These are phyloP conservation scores for Pelargonium australe DNA, from an alignment of 441 rosid species.

Conservation along the genomic window DNA sequence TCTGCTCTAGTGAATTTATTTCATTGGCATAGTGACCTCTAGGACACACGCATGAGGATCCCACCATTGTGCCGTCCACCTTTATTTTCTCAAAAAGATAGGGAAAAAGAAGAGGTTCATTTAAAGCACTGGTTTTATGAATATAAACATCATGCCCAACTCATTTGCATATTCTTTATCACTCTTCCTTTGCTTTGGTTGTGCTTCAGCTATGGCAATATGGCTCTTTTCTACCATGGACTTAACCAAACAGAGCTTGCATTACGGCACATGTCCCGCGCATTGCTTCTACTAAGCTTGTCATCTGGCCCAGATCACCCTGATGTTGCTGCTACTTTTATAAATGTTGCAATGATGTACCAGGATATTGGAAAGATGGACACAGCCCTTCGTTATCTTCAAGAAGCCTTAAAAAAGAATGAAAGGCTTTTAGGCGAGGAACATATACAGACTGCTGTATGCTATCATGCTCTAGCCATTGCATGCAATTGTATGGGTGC, in stretches of 20 bases:
- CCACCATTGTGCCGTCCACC: too few relatives aligned
- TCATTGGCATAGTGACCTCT: too few relatives aligned
- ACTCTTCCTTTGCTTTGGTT: slow-evolving; percentile 18
- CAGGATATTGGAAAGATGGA: slow-evolving; percentile 97
- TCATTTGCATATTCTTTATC: neutral
- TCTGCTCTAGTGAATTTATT: too few relatives aligned
- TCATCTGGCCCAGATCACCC: slow-evolving; percentile 99
- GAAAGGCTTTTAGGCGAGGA: slow-evolving; percentile 93
- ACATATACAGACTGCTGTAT: slow-evolving; percentile 97
- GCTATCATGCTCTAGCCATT: slow-evolving; percentile 99
- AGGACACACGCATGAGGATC: too few relatives aligned
- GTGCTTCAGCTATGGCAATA: slow-evolving; percentile 84
- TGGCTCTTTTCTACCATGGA: slow-evolving; percentile 99
- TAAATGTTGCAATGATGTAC: slow-evolving; percentile 99
- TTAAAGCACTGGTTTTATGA: too few relatives aligned
- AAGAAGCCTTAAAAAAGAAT: slow-evolving; percentile 95
- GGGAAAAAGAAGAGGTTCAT: too few relatives aligned
- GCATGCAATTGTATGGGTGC: slow-evolving; percentile 98
- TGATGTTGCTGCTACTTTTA: slow-evolving; percentile 97
- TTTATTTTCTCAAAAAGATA: too few relatives aligned
- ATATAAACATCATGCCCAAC: too few relatives aligned
- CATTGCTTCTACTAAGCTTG: slow-evolving; percentile 78
- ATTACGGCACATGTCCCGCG: slow-evolving; percentile 90
- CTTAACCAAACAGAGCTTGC: slow-evolving; percentile 95
- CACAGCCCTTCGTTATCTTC: slow-evolving; percentile 95